phyloP scores from a whole-genome alignment of 2,329 filamentous ascomycete genomes.

The Aspergillus hiratsukae region DNA sequence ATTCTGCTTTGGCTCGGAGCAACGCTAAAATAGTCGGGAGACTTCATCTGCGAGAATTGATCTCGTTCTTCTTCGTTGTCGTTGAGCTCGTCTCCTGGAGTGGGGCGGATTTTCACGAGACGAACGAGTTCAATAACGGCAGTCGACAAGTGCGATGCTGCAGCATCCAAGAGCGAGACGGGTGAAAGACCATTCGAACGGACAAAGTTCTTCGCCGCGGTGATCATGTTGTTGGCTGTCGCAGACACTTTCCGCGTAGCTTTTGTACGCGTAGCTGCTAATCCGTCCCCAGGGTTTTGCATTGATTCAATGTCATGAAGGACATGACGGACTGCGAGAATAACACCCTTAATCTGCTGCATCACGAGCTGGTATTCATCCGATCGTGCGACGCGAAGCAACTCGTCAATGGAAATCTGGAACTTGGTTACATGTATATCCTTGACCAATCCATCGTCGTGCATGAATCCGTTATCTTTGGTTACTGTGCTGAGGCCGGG shows the following conservation, averaged over 20 bases:
- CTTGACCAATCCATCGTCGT: conserved; percentile 73
- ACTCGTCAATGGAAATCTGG: conserved; percentile 88
- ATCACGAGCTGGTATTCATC: conserved; percentile 71
- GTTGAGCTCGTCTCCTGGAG: conserved; percentile 70
- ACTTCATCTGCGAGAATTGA: conserved; percentile 59
- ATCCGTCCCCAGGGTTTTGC: conserved; percentile 52
- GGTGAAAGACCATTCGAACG: conserved; percentile 79
- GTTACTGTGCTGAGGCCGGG: conserved; percentile 48
- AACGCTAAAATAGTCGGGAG: conserved; percentile 63
- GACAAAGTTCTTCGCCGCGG: conserved; percentile 87
- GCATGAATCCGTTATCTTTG: conserved; percentile 67
- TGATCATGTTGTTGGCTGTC: conserved; percentile 93
- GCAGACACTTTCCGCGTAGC: conserved; percentile 81
- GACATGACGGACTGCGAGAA: conserved; percentile 76
- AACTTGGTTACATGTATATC: conserved; percentile 93
- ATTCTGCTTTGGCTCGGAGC: conserved; percentile 45
- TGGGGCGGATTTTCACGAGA: conserved; percentile 75
- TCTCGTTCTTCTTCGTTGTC: conserved; percentile 72
- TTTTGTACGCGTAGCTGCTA: conserved; percentile 58
- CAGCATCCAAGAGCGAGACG: conserved; percentile 88
- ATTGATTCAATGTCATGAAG: conserved; percentile 69
- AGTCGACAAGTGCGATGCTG: conserved; percentile 81
- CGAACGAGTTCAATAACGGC: conserved; percentile 82
- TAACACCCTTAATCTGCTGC: conserved; percentile 80
- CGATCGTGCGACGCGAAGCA: conserved; percentile 70